Evolutionary conservation across 2,329 filamentous ascomycete species (phyloP), one percentile per base, ranked within the genome.

Genomic region (Aspergillus carbonarius): DNA sequence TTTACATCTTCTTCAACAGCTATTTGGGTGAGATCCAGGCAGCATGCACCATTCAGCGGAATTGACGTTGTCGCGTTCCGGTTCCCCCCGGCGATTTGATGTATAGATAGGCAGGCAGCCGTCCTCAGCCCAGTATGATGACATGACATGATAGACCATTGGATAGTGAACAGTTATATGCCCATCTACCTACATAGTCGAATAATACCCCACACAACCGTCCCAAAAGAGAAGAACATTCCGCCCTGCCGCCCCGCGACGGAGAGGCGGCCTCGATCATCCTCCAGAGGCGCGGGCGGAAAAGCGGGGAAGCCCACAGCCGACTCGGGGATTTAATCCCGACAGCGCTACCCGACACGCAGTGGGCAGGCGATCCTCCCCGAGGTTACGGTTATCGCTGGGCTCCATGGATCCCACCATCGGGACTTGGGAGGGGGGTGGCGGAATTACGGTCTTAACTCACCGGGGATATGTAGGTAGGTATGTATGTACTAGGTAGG

Each of bases 331-430:
- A 60, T 46, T 54, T 49, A 63, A 63, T 67, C 60, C 67, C 64
- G 65, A 66, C 54, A 34, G 56, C 58, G 58, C 57, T 65, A 67
- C 59, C 67, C 66, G 67, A 63, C 54, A 30, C 18, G 47, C 47
- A 9, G 30, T 55, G 48, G 54, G 51, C 52, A 48, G 37, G 23
- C 48, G 55, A 60, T 57, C 57, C 37, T 37, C 61, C 52, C 61
- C 67, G 66, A 68, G 67, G 66, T 68, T 68, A 66, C 60, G 61
- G 61, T 60, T 61, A 61, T 60, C 57, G 50, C 59, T 53, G 42
- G 39, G 15, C 18, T 18, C n/a, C n/a, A 32, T 23, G 42, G 42
- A 25, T 47, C 20, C 18, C 23, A 27, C 12, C 6, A 23, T 47
- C 42, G 42, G 42, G 42, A 47, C 15, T 47, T 47, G 15, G 6